Base-by-base conservation (phyloP, 2,329 filamentous ascomycete species). In the Blastomyces gilchristii region DNA sequence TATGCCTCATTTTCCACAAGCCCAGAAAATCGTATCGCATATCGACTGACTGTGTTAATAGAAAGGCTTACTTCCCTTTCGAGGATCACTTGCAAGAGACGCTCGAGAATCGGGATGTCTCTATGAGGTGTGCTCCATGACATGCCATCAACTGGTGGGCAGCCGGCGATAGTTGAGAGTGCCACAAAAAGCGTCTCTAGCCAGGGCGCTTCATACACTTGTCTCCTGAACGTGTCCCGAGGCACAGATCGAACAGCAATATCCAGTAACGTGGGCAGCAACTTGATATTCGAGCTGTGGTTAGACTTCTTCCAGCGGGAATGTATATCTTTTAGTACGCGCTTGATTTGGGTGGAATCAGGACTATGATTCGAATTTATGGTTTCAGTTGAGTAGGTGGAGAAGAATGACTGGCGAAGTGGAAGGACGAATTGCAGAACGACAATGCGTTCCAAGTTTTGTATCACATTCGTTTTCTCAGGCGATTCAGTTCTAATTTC, bases 121-220 rank as follows among this genome's bases (percentile, higher is more conserved):
- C 66, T 18, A 11, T 31, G 28, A 16, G 7, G 11, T 28, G 62
- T 45, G 16, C 37, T 37, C 37, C 57, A 67, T 4, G 65, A 60
- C 1, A 65, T 64, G 34, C 69, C 69, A 41, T 71, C 70, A 14
- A 71, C 67, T 56, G 74, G 72, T 18, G 70, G 68, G 14, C 70
- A 71, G 54, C 72, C 78, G 11, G 74, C 72, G 52, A 75, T 67
- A 63, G 79, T 74, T 8, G 74, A 72, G 53, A 80, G 70, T 39
- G 72, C 71, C 31, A 76, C 73, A 62, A 82, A 81, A n/a, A 81
- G 70, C 2, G 74, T 75, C 68, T 81, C 79, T 59, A 83, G 68
- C 80, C 80, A 83, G 16, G 75, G 72, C 49, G 76, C 76, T 68
- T 83, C 81, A 31, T 75, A 70, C 8, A 74, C 75, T 66, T 79